Evolutionary conservation across 1,284 basidiomycete genomes (phyloP).

Genomic region (Rhodotorula sp.): DNA sequence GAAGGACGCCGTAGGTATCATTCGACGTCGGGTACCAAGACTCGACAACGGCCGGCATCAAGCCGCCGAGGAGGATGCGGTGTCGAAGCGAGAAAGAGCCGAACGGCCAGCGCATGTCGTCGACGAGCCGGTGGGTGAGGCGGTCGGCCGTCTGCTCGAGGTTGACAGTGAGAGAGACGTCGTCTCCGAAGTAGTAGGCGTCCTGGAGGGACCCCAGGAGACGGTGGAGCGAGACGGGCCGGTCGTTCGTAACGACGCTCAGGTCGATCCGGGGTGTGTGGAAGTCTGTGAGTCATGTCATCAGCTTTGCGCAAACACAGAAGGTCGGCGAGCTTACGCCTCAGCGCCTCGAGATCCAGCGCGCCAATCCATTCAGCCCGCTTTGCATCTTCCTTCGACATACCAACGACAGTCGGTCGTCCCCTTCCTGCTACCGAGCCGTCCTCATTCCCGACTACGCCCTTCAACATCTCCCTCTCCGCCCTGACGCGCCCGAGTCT

Average conservation of each 20-base stretch:
- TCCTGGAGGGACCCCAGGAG: slow-evolving; percentile 62
- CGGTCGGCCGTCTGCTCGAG: slow-evolving; percentile 68
- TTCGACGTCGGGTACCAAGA: slow-evolving; percentile 75
- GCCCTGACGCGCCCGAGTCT: slow-evolving; percentile 9
- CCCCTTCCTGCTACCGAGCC: neutral
- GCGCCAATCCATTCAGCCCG: slow-evolving; percentile 40
- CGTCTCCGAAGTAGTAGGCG: slow-evolving; percentile 67
- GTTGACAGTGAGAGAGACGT: slow-evolving; percentile 62
- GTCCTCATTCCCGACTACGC: neutral
- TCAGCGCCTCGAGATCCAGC: slow-evolving; percentile 39
- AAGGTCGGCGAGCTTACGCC: slow-evolving; percentile 30
- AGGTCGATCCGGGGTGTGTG: slow-evolving; percentile 64
- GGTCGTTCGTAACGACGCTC: slow-evolving; percentile 69
- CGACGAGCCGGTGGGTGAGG: slow-evolving; percentile 58
- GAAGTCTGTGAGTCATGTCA: slow-evolving; percentile 59
- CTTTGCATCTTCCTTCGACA: slow-evolving; percentile 29
- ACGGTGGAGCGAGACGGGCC: slow-evolving; percentile 66
- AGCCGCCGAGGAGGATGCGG: slow-evolving; percentile 68
- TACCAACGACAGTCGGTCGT: slow-evolving; percentile 27
- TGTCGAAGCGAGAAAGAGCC: slow-evolving; percentile 58
- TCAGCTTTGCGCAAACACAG: neutral
- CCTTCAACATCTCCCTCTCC: slow-evolving; percentile 22
- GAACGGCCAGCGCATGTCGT: slow-evolving; percentile 60
- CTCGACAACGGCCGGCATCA: slow-evolving; percentile 75
- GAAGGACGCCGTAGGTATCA: slow-evolving; percentile 68